These are phyloP conservation scores for Aureobasidium sp. DNA, from an alignment of 2,329 filamentous ascomycete species.

Conservation along the genomic window DNA sequence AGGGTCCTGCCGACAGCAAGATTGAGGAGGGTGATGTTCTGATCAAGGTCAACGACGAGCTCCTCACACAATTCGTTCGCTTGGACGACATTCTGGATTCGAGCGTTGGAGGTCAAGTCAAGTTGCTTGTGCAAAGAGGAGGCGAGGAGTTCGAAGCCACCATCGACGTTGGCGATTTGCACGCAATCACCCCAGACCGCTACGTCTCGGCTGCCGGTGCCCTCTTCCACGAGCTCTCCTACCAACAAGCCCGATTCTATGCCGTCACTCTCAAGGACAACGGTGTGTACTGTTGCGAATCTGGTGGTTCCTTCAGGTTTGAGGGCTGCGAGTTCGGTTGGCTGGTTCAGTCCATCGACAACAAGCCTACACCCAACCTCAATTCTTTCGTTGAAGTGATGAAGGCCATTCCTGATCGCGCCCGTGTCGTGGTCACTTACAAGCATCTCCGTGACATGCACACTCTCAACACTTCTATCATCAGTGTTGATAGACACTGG, in stretches of 20 bases:
- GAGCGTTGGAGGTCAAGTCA: slow-evolving; percentile 69
- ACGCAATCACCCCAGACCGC: slow-evolving; percentile 88
- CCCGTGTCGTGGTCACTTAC: slow-evolving; percentile 87
- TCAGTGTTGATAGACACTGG: slow-evolving; percentile 94
- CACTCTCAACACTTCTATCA: slow-evolving; percentile 84
- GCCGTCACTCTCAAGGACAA: slow-evolving; percentile 69
- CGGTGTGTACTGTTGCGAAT: slow-evolving; percentile 91
- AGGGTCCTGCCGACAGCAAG: slow-evolving; percentile 78
- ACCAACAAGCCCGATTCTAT: slow-evolving; percentile 94
- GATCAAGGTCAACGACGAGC: slow-evolving; percentile 84
- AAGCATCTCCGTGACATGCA: slow-evolving; percentile 92
- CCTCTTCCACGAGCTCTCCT: slow-evolving; percentile 92
- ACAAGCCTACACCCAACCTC: slow-evolving; percentile 81
- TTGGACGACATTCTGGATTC: slow-evolving; percentile 88
- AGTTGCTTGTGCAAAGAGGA: slow-evolving; percentile 76
- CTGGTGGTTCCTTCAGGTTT: slow-evolving; percentile 88
- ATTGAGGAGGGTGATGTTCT: slow-evolving; percentile 92
- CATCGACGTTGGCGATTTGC: slow-evolving; percentile 77
- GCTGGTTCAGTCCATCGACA: slow-evolving; percentile 86
- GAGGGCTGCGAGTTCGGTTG: slow-evolving; percentile 86
- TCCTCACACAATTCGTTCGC: slow-evolving; percentile 85
- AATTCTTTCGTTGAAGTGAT: slow-evolving; percentile 86
- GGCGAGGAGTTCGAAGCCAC: slow-evolving; percentile 81
- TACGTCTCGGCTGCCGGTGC: slow-evolving; percentile 91
- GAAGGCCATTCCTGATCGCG: slow-evolving; percentile 69